Base-by-base conservation (phyloP, 2,329 filamentous ascomycete species). In the Thelonectria rubi region DNA sequence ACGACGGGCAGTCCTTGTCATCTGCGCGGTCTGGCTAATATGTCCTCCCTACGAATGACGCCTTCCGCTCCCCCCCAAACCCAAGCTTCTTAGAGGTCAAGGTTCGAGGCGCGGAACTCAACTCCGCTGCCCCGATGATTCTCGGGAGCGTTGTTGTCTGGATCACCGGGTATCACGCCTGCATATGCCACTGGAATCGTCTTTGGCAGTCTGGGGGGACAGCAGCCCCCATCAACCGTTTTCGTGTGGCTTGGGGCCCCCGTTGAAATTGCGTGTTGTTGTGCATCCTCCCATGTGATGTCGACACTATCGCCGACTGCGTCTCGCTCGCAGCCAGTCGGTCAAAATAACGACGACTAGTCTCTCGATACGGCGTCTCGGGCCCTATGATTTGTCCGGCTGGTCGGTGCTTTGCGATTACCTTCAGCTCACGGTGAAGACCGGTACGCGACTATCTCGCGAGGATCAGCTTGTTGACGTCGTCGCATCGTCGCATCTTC, bases 131-230 rank as follows among this genome's bases (percentile, higher is more conserved):
- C 60, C 63, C 52, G 55, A 64, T 58, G 49, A 49, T 42, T 51
- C 51, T 50, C 55, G 60, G 45, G 12, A 51, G 17, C 51, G 55
- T 47, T 64, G 57, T 39, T 65, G 56, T 49, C 62, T 58, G 67
- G 54, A 47, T 58, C 52, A 55, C 60, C 65, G 60, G 65, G 64
- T 63, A 68, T 58, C 64, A 68, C 49, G 59, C 58, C 50, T 60
- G 52, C 64, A 70, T 55, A 62, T 70, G 62, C 61, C 64, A 64
- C 56, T 60, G 46, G 48, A 26, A 26, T 46, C 37, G 54, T 55
- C 32, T 42, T 15, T 39, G 18, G 11, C 54, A 56, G 43, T 56
- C 54, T 34, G 39, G 46, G 54, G 47, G 26, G 5, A 30, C 26
- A 30, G 26, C 26, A 30, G 46, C 39, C 34, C 37, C 37, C 55